Percentiles rank a stretch among this genome's conserved stretches.
Evolutionary conservation across 805 yeast genomes (phyloP).

Genomic region (Wickerhamiella alocasiicola): DNA sequence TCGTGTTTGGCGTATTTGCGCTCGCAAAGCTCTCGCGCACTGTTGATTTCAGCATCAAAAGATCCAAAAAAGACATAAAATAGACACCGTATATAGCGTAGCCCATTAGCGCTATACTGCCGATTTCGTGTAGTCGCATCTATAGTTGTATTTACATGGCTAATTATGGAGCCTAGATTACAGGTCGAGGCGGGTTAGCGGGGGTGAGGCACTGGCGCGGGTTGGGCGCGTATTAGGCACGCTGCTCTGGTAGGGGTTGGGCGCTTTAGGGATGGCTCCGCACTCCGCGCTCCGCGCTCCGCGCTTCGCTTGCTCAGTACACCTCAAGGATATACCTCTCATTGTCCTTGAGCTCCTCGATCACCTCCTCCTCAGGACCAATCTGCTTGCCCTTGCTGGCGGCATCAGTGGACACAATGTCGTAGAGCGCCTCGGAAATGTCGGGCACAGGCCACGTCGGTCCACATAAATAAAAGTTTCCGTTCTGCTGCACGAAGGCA

Average conservation of each 20-base stretch:
- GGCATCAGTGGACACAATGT: constrained; percentile 64
- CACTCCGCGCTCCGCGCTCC: too few species aligned
- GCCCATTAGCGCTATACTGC: background rate
- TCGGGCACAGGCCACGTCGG: constrained; percentile 99
- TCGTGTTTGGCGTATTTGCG: constrained; percentile 50
- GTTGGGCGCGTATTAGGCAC: too few species aligned
- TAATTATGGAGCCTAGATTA: too few species aligned
- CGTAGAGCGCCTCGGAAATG: constrained; percentile 78
- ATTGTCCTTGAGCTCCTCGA: constrained; percentile 86
- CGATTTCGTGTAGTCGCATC: too few species aligned
- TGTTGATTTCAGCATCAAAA: constrained; percentile 1
- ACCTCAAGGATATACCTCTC: constrained; percentile 91
- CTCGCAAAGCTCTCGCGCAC: constrained; percentile 1
- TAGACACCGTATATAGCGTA: background rate
- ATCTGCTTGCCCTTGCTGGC: constrained; percentile 48
- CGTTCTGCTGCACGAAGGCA: constrained; percentile 65
- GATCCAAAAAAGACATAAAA: background rate
- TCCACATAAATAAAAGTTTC: constrained; percentile 93
- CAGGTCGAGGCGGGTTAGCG: too few species aligned
- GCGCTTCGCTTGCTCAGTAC: constrained; percentile 39
- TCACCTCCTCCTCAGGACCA: constrained; percentile 56
- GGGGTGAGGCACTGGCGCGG: too few species aligned
- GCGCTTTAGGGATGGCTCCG: too few species aligned
- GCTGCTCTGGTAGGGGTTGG: too few species aligned
- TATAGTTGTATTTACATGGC: too few species aligned